Percentiles rank a stretch among this genome's conserved stretches.
Conservation (phyloP, 1,284 basidiomycete species). For the Trametes sp. region DNA sequence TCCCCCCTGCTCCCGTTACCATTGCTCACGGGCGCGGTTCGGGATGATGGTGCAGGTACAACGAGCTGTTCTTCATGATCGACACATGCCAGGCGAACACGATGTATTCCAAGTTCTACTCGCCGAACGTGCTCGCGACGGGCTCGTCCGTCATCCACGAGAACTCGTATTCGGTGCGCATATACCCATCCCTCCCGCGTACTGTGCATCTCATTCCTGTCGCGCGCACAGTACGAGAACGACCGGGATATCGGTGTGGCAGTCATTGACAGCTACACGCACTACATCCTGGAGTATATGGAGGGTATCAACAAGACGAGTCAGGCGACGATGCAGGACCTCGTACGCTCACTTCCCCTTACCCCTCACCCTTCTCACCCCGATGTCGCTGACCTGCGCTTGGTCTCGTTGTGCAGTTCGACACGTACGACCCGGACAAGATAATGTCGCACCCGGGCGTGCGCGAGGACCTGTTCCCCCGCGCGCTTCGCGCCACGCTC, state of each 20-base stretch:
- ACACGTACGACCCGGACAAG: conserved; percentile 75
- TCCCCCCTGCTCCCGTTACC: too few relatives aligned
- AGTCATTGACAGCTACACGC: conserved; percentile 95
- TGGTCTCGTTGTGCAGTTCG: conserved; percentile 62
- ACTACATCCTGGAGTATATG: conserved; percentile 91
- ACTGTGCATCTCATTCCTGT: too few relatives aligned
- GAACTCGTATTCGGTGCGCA: conserved; percentile 90
- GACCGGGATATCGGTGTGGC: conserved; percentile 95
- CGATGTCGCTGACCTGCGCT: not conserved
- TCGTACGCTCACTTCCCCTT: conserved; percentile 67
- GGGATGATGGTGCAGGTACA: conserved; percentile 77
- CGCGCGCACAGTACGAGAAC: conserved; percentile 92
- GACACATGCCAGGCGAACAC: conserved; percentile 99
- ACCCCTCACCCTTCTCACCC: conserved; percentile 4
- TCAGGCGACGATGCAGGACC: conserved; percentile 81
- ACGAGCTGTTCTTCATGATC: conserved; percentile 97
- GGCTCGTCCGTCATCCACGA: conserved; percentile 90
- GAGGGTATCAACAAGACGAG: conserved; percentile 94
- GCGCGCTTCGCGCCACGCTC: conserved; percentile 73
- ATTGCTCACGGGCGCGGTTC: not conserved
- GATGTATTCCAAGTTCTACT: conserved; percentile 95
- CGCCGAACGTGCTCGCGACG: conserved; percentile 94
- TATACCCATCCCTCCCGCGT: too few relatives aligned
- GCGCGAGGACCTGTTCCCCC: conserved; percentile 82
- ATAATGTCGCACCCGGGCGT: conserved; percentile 91